A percentile compares a stretch with the other conserved stretches of the same genome.
Evolutionary conservation across 2,329 filamentous ascomycete genomes (phyloP).

Genomic region (Aspergillus fumigatiaffinis): DNA sequence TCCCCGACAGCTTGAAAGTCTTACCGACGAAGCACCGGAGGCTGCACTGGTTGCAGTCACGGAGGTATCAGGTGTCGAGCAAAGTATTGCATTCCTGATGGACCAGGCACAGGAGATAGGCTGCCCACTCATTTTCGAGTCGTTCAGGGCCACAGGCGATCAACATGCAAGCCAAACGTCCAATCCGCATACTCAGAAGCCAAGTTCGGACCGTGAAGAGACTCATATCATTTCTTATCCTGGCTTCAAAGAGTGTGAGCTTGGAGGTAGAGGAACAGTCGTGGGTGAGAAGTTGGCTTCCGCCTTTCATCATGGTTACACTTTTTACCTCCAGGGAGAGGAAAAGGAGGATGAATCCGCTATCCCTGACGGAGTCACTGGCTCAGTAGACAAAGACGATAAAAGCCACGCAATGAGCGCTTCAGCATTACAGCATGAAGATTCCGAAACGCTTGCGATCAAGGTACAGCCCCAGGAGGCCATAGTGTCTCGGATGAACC

Average conservation of each 20-base stretch:
- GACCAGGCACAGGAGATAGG: not conserved
- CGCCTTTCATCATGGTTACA: constrained; percentile 12
- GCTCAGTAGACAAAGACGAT: not conserved
- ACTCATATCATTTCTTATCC: not conserved
- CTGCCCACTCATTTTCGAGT: not conserved
- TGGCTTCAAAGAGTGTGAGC: not conserved
- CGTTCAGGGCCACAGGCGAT: not conserved
- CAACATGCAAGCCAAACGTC: not conserved
- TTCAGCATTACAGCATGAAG: not conserved
- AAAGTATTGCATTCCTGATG: not conserved
- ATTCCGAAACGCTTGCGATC: no score
- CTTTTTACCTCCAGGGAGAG: not conserved
- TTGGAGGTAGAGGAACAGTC: constrained; percentile 18
- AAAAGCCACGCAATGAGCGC: not conserved
- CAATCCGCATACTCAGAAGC: not conserved
- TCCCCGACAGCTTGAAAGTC: not conserved
- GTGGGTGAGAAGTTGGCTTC: constrained; percentile 22
- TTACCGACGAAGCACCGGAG: not conserved
- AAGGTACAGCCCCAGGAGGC: not conserved
- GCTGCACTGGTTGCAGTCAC: not conserved
- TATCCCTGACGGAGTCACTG: not conserved
- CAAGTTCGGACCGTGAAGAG: not conserved
- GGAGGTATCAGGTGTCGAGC: not conserved
- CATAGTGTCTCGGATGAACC: not conserved
- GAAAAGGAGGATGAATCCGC: not conserved